Base-by-base conservation (phyloP, 371 early-diverging fungal species). In the Mucor indicus region DNA sequence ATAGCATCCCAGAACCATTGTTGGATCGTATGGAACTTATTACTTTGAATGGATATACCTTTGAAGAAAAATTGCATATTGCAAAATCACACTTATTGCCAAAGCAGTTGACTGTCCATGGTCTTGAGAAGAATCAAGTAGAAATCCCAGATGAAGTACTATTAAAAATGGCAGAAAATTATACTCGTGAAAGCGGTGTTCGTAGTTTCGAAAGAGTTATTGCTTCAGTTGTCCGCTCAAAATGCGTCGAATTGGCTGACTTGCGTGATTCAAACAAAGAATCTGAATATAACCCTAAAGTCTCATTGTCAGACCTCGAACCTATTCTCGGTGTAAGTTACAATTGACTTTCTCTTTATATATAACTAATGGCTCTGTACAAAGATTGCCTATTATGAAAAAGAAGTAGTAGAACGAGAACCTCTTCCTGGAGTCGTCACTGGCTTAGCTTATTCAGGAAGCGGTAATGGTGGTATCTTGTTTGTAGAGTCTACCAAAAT, bases 11-110 rank as follows among this genome's bases (percentile, higher is more conserved):
- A 0, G 67, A 75, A 0, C 92, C 95, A 3, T 57, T 94, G 5
- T 49, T 90, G 15, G 95, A 94, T 55, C 83, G 95, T 33, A 92
- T 92, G 92, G 92, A 91, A 55, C 67, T 91, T 1, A 86, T 94
- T 39, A 77, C 77, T 12, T 55, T 94, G 4, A 77, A 86, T n/a
- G 91, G 92, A 12, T 94, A 94, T 60, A 91, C 92, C 2, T 76
- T 83, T 44, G 83, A 87, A 9, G 93, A 94, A 59, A 94, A 94
- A 50, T 44, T 70, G 19, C 49, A 61, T 41, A 82, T 82, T 50
- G 77, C 80, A 1, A 48, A 65, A 38, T 50, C 61, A 4, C 71
- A 81, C 50, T 50, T 81, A 13, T 31, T 82, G 19, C 85, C 93
- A 19, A 91, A 90, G 53, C 91, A 91, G 57, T 60, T 85, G 25